A percentile compares a stretch with the other conserved stretches of the same genome.
phyloP scores from a whole-genome alignment of 2,329 filamentous ascomycete species.

The Sporothrix pseudoabietina region DNA sequence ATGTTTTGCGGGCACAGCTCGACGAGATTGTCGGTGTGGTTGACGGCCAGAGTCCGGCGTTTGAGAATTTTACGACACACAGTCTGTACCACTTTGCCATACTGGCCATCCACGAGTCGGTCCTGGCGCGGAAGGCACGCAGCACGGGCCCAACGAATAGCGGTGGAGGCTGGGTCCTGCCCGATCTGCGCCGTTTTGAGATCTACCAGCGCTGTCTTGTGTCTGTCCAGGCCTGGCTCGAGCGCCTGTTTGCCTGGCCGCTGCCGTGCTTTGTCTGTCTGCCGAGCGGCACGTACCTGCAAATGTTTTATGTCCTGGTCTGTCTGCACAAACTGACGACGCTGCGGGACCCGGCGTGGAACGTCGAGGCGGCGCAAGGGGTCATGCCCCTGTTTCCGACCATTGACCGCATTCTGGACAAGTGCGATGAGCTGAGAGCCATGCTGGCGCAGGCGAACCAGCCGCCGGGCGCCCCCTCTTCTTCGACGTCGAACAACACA shows the following conservation, averaged over 20 bases:
- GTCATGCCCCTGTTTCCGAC: slow-evolving; percentile 42
- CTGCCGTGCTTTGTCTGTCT: background rate
- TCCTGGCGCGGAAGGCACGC: background rate
- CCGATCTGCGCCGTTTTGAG: slow-evolving; percentile 27
- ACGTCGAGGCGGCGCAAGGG: slow-evolving; percentile 39
- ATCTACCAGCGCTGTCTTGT: slow-evolving; percentile 32
- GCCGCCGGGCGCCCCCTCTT: too few relatives aligned
- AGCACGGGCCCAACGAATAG: too few relatives aligned
- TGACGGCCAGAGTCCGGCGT: background rate
- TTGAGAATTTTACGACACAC: slow-evolving; percentile 26
- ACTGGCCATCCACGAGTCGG: slow-evolving; percentile 31
- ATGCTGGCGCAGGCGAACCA: background rate
- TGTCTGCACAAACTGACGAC: slow-evolving; percentile 32
- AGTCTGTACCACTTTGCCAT: slow-evolving; percentile 28
- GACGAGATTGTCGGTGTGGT: slow-evolving; percentile 10
- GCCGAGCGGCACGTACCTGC: slow-evolving; percentile 25
- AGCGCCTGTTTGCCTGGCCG: slow-evolving; percentile 29
- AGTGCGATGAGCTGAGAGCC: slow-evolving; percentile 23
- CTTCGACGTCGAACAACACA: background rate
- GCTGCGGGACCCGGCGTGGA: slow-evolving; percentile 45
- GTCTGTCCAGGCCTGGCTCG: slow-evolving; percentile 31
- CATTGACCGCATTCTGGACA: slow-evolving; percentile 35
- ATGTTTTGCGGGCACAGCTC: slow-evolving; percentile 23
- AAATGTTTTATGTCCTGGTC: slow-evolving; percentile 28
- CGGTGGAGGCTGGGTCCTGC: background rate